Evolutionary conservation across 164 flowering plant genomes (phyloP), one percentile per base, ranked within the genome.

Genomic region (Vitis amurensis): DNA sequence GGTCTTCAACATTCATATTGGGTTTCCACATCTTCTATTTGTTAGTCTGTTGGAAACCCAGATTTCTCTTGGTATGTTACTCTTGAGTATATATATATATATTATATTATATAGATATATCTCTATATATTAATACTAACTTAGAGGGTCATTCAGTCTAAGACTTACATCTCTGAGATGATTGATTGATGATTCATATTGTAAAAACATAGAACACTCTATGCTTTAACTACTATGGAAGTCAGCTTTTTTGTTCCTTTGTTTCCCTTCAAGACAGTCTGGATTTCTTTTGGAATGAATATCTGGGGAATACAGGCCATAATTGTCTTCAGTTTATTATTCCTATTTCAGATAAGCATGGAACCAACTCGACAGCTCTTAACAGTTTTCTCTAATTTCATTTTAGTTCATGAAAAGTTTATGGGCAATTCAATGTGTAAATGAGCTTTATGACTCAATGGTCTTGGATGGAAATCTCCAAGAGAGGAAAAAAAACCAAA

Each of bases 21-120:
- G 79, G 76, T 69, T 78, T 68, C 74, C 79, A 63, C 62, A 61
- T 70, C 73, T 77, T 74, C 68, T 9, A 72, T 67, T 74, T 64
- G 19, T 59, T 70, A 64, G 69, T 50, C 61, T 8, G 56, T 17
- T 66, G 70, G 69, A 68, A 64, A 63, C 68, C 76, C 50, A 16
- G 55, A 61, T 55, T 71, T 69, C 66, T 15, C 55, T 56, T 52
- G 9, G 59, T 59, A 47, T 60, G 66, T 60, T 60, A 47, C 57
- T 63, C 67, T 76, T 68, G 58, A 63, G 59, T 66, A 31, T 67
- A 23, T 64, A 53, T 66, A 55, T 64, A 44, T 63, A 56, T 64
- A 57, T 50, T 12, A 61, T 50, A 17, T 19, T 6, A 58, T 63
- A 65, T 59, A 19, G 9, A 11, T 64, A 51, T 50, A 11, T 55